These are phyloP conservation scores for Fomitopsis schrenkii DNA, from an alignment of 1,284 basidiomycete species.

Conservation along the genomic window DNA sequence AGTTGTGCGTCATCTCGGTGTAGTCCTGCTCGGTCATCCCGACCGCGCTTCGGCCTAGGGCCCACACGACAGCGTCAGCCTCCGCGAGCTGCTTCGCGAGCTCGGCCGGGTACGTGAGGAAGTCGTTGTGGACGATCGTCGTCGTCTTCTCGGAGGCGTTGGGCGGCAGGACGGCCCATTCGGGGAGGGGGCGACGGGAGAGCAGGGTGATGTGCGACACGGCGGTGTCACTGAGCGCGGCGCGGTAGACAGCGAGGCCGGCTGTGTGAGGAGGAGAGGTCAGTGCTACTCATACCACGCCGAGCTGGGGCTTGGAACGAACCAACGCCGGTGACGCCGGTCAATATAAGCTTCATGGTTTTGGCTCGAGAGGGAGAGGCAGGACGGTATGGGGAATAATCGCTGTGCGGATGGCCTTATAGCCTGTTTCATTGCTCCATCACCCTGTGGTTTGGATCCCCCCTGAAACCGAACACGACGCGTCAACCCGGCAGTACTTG, in stretches of 20 bases:
- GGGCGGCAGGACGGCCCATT: slow-evolving; percentile 29
- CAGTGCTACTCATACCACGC: background rate
- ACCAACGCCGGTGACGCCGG: slow-evolving; percentile 34
- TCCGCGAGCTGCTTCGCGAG: slow-evolving; percentile 27
- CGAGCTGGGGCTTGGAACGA: slow-evolving; percentile 4
- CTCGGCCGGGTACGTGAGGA: slow-evolving; percentile 30
- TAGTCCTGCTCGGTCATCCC: slow-evolving; percentile 35
- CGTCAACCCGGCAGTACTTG: background rate
- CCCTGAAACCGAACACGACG: background rate
- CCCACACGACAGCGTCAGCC: slow-evolving; percentile 40
- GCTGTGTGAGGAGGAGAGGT: slow-evolving; percentile 19
- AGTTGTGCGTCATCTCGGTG: slow-evolving; percentile 33
- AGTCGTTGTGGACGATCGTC: slow-evolving; percentile 31
- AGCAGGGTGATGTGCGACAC: slow-evolving; percentile 33
- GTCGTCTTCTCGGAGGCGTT: slow-evolving; percentile 28
- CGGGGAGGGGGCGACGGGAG: slow-evolving; percentile 27
- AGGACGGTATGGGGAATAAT: too few relatives aligned
- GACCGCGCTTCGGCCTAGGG: slow-evolving; percentile 28
- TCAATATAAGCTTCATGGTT: slow-evolving; percentile 30
- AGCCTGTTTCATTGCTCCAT: too few relatives aligned
- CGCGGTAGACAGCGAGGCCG: slow-evolving; percentile 35
- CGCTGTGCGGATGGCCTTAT: too few relatives aligned
- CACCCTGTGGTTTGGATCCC: background rate
- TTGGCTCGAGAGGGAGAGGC: too few relatives aligned
- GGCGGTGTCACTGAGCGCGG: slow-evolving; percentile 30